Evolutionary conservation across 352 stramenopile genomes (phyloP).

Genomic region (Pythium phragmitis): DNA sequence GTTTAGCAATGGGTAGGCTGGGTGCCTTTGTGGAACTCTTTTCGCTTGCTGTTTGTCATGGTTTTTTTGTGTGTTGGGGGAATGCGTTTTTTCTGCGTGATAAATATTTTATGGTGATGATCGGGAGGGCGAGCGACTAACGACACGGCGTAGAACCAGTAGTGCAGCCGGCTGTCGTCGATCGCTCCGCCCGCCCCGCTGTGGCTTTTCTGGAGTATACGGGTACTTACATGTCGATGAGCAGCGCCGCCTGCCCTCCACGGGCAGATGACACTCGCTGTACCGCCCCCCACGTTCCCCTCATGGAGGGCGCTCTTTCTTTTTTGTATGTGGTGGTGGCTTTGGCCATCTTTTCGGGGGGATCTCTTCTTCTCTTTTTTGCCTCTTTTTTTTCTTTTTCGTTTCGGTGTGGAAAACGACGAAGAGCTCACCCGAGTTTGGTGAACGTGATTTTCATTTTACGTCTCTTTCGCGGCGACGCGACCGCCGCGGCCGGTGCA

Average conservation of each 20-base stretch:
- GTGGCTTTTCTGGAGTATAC: slow-evolving; percentile 11
- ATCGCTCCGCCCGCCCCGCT: neutral
- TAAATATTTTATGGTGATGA: slow-evolving; percentile 22
- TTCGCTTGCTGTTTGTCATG: slow-evolving; percentile 2
- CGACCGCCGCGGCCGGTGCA: slow-evolving; percentile 39
- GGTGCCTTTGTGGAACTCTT: neutral
- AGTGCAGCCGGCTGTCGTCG: neutral
- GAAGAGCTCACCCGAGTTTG: slow-evolving; percentile 75
- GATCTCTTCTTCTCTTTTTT: slow-evolving; percentile 41
- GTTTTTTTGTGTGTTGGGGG: neutral
- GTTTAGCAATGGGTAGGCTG: slow-evolving; percentile 13
- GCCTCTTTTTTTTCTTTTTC: slow-evolving; percentile 33
- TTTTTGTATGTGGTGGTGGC: slow-evolving; percentile 7
- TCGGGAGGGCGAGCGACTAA: neutral
- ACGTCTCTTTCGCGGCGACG: slow-evolving; percentile 84
- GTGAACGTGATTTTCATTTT: slow-evolving; percentile 93
- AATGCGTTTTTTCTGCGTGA: neutral
- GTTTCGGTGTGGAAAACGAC: slow-evolving; percentile 21
- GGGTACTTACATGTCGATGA: slow-evolving; percentile 10
- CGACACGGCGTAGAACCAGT: too few species aligned
- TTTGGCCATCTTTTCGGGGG: slow-evolving; percentile 24
- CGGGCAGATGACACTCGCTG: too few species aligned
- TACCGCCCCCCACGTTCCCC: neutral
- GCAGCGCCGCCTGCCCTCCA: neutral
- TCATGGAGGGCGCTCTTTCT: slow-evolving; percentile 1